Base-by-base conservation (phyloP, 345 rosid genomes). In the Theobroma cacao region DNA sequence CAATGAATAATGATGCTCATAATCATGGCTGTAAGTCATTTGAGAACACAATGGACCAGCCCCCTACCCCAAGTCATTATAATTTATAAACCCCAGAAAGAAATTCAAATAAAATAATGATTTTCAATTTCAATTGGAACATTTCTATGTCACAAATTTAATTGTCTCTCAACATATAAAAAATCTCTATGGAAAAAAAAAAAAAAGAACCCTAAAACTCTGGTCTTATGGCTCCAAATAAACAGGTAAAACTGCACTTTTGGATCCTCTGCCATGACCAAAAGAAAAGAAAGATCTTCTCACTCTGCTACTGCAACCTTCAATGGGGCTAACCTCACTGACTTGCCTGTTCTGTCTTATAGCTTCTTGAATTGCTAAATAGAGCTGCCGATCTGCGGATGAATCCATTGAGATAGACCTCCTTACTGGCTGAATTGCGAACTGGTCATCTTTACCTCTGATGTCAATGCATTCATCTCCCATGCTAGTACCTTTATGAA, bases 401-500 rank as follows among this genome's bases (percentile, higher is more conserved):
- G 97, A 93, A 76, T 95, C 98, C 99, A 95, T 89, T 0, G 99
- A 95, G 22, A 95, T 82, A 7, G 99, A 95, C 79, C 99, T 89
- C 66, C 98, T 83, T 2, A 95, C 84, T 10, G 97, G 97, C 74
- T 91, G 91, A 58, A 93, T 77, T 74, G 82, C 87, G 34, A 92
- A 92, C 18, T 82, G 88, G 8, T 89, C 90, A 40, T 83, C 88
- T 40, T 84, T 86, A 24, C 87, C 86, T 88, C 98, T 89, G 0
- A 80, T 87, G 47, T 91, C 89, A 56, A 95, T 93, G 36, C 92
- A 89, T 66, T 93, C 99, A 72, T 95, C 98, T 26, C 96, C 99
- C 98, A 89, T 89, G 85, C 99, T 95, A 1, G 88, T 86, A 1
- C 87, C 75, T 63, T 88, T 93, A 0, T 80, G 81, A 18, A 86